A percentile compares a stretch with the other conserved stretches of the same genome.
These are phyloP conservation scores for Scutellaria galericulata DNA, from an alignment of 257 asterid species.

Conservation along the genomic window DNA sequence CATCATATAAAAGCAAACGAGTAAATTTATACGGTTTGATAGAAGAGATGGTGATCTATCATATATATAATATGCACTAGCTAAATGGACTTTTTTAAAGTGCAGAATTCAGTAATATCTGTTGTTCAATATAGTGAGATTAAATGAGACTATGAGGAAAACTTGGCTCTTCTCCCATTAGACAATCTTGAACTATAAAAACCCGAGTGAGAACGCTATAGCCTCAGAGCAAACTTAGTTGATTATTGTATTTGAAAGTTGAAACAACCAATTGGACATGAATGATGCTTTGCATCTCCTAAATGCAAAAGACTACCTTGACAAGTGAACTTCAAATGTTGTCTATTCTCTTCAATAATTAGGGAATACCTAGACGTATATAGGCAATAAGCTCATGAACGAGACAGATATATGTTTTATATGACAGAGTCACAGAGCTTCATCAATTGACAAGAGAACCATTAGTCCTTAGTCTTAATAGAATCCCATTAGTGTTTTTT, in stretches of 20 bases:
- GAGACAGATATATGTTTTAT: neutral
- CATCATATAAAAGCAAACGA: slow-evolving; percentile 15
- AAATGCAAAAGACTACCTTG: slow-evolving; percentile 14
- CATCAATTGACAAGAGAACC: neutral
- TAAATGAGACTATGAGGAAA: neutral
- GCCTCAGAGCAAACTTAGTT: neutral
- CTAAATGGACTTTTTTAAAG: too few species aligned
- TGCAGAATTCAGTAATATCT: too few species aligned
- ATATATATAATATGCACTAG: too few species aligned
- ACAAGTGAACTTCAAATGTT: slow-evolving; percentile 6
- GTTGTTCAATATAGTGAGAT: too few species aligned
- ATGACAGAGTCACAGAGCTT: neutral
- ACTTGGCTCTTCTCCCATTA: neutral
- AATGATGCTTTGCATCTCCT: neutral
- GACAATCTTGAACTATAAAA: slow-evolving; percentile 3
- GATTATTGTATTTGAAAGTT: neutral
- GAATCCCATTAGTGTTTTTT: neutral
- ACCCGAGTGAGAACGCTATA: neutral
- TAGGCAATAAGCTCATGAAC: neutral
- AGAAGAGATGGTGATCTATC: too few species aligned
- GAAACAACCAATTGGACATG: neutral
- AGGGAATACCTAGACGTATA: neutral
- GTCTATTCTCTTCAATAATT: neutral
- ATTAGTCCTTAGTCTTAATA: slow-evolving; percentile 12
- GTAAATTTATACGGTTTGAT: neutral